Conservation (phyloP, 495 filamentous ascomycete genomes). For the Wilcoxina mikolae region DNA sequence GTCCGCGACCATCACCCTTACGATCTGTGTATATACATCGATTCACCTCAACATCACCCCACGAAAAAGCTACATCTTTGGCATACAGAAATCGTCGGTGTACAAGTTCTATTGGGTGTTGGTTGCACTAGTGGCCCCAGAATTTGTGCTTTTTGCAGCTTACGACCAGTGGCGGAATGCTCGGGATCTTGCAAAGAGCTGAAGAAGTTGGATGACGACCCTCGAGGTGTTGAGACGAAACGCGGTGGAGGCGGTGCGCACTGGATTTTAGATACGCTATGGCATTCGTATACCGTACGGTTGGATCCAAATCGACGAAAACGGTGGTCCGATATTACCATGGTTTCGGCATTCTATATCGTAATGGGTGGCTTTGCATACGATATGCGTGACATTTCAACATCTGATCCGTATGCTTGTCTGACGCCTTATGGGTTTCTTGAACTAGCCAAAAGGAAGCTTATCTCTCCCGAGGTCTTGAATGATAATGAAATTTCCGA, state of each 20-base stretch:
- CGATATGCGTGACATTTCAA: too few relatives aligned
- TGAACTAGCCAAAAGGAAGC: background rate
- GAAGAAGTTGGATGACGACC: background rate
- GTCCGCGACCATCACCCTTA: background rate
- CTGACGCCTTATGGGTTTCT: constrained; percentile 3
- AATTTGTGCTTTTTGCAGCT: background rate
- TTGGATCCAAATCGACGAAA: too few relatives aligned
- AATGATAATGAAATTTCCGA: constrained; percentile 4
- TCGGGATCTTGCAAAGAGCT: background rate
- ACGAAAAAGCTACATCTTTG: background rate
- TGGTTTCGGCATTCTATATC: background rate
- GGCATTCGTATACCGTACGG: too few relatives aligned
- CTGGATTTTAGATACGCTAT: too few relatives aligned
- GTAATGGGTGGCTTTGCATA: constrained; percentile 10
- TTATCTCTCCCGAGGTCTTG: background rate
- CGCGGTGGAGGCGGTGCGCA: too few relatives aligned
- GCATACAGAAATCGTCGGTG: background rate
- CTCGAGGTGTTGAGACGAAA: too few relatives aligned
- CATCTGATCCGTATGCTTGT: background rate
- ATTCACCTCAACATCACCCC: background rate
- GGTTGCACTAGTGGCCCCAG: constrained; percentile 3
- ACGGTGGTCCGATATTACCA: too few relatives aligned
- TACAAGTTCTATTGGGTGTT: too few relatives aligned
- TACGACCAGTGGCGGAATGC: background rate
- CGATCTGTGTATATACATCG: background rate